A percentile compares a stretch with the other conserved stretches of the same genome.
Evolutionary conservation across 805 yeast genomes (phyloP).

Genomic region (Saccharomycopsis oosterbeekiorum): DNA sequence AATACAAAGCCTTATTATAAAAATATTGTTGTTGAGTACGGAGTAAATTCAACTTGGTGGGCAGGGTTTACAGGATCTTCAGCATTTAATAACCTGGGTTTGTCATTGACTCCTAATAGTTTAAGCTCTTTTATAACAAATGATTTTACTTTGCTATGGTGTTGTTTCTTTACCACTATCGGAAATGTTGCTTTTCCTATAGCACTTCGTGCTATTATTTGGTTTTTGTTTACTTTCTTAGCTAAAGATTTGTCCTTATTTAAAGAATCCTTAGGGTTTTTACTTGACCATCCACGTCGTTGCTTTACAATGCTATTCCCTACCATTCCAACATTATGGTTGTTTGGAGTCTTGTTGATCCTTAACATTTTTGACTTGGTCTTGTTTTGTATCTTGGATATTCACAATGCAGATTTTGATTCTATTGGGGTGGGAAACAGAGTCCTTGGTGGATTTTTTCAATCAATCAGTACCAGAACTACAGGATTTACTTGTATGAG

Average conservation of each 20-base stretch:
- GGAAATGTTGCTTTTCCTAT: constrained; percentile 97
- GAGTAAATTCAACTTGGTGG: constrained; percentile 85
- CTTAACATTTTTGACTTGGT: constrained; percentile 73
- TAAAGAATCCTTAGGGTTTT: constrained; percentile 72
- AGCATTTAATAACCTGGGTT: constrained; percentile 78
- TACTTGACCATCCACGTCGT: constrained; percentile 93
- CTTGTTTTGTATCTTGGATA: constrained; percentile 70
- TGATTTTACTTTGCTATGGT: constrained; percentile 52
- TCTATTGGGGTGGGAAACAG: constrained; percentile 56
- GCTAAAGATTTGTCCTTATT: constrained; percentile 54
- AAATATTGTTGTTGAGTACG: constrained; percentile 38
- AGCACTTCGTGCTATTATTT: constrained; percentile 66
- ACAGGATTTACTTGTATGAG: constrained; percentile 80
- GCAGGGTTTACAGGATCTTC: constrained; percentile 76
- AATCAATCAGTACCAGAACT: constrained; percentile 87
- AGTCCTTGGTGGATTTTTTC: constrained; percentile 76
- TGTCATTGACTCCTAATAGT: constrained; percentile 72
- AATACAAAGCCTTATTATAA: constrained; percentile 33
- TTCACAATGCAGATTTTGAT: constrained; percentile 41
- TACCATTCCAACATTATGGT: constrained; percentile 92
- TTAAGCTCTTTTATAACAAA: constrained; percentile 58
- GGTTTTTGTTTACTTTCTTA: constrained; percentile 55
- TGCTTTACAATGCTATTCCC: constrained; percentile 92
- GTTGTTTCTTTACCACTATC: constrained; percentile 65
- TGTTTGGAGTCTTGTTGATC: constrained; percentile 59